Evolutionary conservation across 2,329 filamentous ascomycete genomes (phyloP).

Genomic region (Aspergillus hiratsukae): DNA sequence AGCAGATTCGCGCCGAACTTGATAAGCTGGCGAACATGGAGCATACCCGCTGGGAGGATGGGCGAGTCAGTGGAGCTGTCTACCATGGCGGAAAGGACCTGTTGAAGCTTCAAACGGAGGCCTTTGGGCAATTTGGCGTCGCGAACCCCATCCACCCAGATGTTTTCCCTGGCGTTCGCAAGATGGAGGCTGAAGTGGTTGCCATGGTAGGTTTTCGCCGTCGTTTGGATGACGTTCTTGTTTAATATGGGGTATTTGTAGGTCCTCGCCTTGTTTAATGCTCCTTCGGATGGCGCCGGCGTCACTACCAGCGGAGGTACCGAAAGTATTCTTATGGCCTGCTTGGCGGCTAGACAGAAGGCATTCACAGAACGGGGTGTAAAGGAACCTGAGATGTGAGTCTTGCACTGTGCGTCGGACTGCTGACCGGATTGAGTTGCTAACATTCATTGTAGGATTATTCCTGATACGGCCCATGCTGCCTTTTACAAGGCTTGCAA

Average conservation of each 20-base stretch:
- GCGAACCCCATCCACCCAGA: slow-evolving; percentile 96
- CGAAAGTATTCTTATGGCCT: slow-evolving; percentile 95
- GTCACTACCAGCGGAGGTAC: slow-evolving; percentile 91
- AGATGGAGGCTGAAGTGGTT: slow-evolving; percentile 98
- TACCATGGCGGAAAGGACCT: slow-evolving; percentile 88
- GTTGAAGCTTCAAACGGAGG: slow-evolving; percentile 80
- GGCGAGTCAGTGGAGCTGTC: slow-evolving; percentile 87
- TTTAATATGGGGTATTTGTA: slow-evolving; percentile 22
- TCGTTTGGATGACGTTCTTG: not conserved
- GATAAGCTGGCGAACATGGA: slow-evolving; percentile 76
- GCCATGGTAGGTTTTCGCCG: slow-evolving; percentile 67
- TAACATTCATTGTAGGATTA: slow-evolving; percentile 58
- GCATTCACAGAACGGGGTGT: slow-evolving; percentile 79
- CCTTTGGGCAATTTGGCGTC: slow-evolving; percentile 90
- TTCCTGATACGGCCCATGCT: slow-evolving; percentile 90
- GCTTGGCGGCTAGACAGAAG: slow-evolving; percentile 83
- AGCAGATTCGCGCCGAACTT: slow-evolving; percentile 75
- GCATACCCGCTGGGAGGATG: slow-evolving; percentile 95
- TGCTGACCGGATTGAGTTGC: not conserved
- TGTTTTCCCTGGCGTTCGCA: slow-evolving; percentile 93
- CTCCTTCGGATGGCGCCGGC: slow-evolving; percentile 76
- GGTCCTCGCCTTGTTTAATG: slow-evolving; percentile 78
- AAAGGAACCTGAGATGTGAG: slow-evolving; percentile 89
- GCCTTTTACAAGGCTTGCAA: slow-evolving; percentile 92
- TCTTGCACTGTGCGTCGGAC: slow-evolving; percentile 4